phyloP scores from a whole-genome alignment of 306 rosid species.

The Luffa aegyptiaca region DNA sequence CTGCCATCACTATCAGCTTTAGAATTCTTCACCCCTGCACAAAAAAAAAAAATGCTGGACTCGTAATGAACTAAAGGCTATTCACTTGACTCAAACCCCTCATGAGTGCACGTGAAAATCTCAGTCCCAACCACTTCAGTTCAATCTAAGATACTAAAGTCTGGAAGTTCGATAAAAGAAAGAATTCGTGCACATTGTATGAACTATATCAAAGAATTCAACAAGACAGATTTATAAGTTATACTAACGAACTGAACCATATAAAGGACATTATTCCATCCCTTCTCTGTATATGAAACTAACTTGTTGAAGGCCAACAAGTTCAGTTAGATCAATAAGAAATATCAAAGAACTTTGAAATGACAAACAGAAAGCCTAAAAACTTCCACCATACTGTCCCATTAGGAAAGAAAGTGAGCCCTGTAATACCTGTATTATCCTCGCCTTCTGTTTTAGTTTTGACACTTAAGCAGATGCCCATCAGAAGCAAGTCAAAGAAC shows the following conservation, averaged over 20 bases:
- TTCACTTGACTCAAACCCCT: neutral
- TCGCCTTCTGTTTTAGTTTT: constrained; percentile 21
- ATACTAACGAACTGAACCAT: neutral
- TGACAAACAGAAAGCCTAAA: neutral
- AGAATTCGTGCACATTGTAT: neutral
- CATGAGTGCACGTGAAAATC: neutral
- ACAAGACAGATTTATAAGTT: neutral
- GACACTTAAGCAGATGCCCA: constrained; percentile 46
- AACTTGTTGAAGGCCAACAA: neutral
- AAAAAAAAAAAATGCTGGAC: constrained; percentile 5
- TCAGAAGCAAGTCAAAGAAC: constrained; percentile 1
- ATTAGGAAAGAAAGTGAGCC: constrained; percentile 1
- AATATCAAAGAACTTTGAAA: neutral
- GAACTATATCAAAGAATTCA: neutral
- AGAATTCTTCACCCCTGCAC: constrained; percentile 33
- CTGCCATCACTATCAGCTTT: constrained; percentile 22
- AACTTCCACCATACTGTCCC: neutral
- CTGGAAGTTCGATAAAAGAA: neutral
- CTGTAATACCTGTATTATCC: constrained; percentile 17
- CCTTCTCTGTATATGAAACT: neutral
- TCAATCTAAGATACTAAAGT: neutral
- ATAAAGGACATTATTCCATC: neutral
- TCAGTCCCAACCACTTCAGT: neutral
- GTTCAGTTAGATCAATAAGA: neutral
- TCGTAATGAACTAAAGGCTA: neutral